These are phyloP conservation scores for Suillus fuscotomentosus DNA, from an alignment of 768 basidiomycete species.

Conservation along the genomic window DNA sequence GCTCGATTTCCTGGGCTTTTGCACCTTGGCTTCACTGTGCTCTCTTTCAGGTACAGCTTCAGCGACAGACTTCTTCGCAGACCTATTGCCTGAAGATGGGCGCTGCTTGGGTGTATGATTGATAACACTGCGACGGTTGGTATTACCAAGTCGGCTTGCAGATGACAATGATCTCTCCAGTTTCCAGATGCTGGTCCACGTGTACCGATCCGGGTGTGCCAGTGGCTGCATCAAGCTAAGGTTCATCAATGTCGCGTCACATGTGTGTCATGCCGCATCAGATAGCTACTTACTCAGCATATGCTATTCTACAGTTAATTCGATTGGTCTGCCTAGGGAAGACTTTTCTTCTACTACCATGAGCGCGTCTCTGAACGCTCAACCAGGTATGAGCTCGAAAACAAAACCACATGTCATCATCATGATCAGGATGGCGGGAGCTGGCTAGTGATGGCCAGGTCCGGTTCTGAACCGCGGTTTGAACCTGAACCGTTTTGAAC, in stretches of 20 bases:
- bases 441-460: too few relatives aligned
- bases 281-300: too few relatives aligned
- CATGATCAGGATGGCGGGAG: slow-evolving; percentile 96
- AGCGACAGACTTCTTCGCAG: slow-evolving; percentile 18
- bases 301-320: not conserved
- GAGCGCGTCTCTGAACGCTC: slow-evolving; percentile 17
- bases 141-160: slow-evolving; percentile 13
- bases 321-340: not conserved
- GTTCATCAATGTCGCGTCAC: too few relatives aligned
- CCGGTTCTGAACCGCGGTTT: too few relatives aligned
- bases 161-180: slow-evolving; percentile 54
- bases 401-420: slow-evolving; percentile 80
- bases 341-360: slow-evolving; percentile 10
- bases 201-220: slow-evolving; percentile 35
- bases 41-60: slow-evolving; percentile 21
- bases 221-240: too few relatives aligned
- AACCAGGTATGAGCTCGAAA: slow-evolving; percentile 7
- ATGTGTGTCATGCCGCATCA: not conserved
- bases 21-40: slow-evolving; percentile 15
- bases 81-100: slow-evolving; percentile 16
- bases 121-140: slow-evolving; percentile 18
- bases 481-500: too few relatives aligned
- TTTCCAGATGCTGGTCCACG: slow-evolving; percentile 32
- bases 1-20: slow-evolving; percentile 18
- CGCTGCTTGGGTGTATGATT: slow-evolving; percentile 22